phyloP scores from a whole-genome alignment of 805 yeast genomes.

The Candida broadrunensis region DNA sequence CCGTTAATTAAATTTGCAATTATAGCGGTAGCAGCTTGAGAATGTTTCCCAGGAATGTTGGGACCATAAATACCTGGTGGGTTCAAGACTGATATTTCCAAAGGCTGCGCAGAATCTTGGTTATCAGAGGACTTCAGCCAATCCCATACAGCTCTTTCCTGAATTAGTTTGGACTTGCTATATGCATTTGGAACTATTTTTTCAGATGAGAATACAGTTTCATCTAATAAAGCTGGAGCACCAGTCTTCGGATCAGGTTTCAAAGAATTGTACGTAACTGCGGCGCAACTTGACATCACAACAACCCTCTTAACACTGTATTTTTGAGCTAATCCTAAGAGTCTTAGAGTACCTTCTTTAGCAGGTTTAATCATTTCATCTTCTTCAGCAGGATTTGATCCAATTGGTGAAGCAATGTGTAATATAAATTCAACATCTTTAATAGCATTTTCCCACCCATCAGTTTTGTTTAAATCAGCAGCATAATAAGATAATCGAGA shows the following conservation, averaged over 20 bases:
- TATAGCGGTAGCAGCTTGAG: not conserved
- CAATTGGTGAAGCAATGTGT: slow-evolving; percentile 7
- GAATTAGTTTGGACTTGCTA: slow-evolving; percentile 5
- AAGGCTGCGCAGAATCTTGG: not conserved
- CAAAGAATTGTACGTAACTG: not conserved
- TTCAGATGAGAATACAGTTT: not conserved
- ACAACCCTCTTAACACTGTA: not conserved
- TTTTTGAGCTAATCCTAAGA: not conserved
- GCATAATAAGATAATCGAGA: not conserved
- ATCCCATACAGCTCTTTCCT: slow-evolving; percentile 7
- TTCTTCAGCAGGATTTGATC: not conserved
- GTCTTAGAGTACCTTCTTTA: not conserved
- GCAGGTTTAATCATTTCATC: not conserved
- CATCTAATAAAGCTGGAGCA: not conserved
- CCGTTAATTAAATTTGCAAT: not conserved
- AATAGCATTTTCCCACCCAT: slow-evolving; percentile 12
- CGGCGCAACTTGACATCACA: not conserved
- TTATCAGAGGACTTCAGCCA: slow-evolving; percentile 7
- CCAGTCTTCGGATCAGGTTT: not conserved
- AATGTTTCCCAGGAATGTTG: slow-evolving; percentile 2
- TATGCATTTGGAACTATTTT: slow-evolving; percentile 3
- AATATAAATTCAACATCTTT: slow-evolving; percentile 12
- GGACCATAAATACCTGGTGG: slow-evolving; percentile 8
- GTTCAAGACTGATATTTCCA: slow-evolving; percentile 1
- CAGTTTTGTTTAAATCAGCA: slow-evolving; percentile 9